These are phyloP conservation scores for Ilyonectria mors-panacis DNA, from an alignment of 2,329 filamentous ascomycete species.

Conservation along the genomic window DNA sequence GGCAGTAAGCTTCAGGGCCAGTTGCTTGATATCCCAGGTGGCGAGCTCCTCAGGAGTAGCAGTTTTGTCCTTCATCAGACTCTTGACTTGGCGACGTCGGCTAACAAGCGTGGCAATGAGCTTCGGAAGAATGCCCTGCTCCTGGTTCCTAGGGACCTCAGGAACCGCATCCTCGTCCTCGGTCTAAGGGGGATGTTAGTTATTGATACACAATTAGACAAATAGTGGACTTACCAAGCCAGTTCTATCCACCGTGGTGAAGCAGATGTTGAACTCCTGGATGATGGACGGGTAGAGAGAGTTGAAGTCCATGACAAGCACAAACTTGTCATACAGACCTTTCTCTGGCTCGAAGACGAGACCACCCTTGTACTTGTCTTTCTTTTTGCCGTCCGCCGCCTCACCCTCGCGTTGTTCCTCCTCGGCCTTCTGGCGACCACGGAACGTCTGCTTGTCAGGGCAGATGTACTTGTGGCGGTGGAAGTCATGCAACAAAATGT, in stretches of 20 bases:
- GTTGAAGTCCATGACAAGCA: conserved; percentile 99
- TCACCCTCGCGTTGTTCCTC: conserved; percentile 80
- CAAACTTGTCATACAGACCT: conserved; percentile 97
- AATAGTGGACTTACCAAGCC: conserved; percentile 70
- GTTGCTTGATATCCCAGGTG: conserved; percentile 98
- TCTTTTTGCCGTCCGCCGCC: conserved; percentile 87
- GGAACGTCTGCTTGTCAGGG: conserved; percentile 92
- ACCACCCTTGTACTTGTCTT: conserved; percentile 99
- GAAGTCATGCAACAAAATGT: conserved; percentile 98
- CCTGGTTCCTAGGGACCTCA: conserved; percentile 83
- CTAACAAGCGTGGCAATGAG: conserved; percentile 94
- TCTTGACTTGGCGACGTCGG: conserved; percentile 92
- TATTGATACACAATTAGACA: not conserved
- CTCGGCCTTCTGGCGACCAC: conserved; percentile 79
- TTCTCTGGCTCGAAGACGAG: conserved; percentile 98
- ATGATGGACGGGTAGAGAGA: conserved; percentile 98
- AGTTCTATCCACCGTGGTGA: conserved; percentile 92
- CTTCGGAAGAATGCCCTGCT: conserved; percentile 87
- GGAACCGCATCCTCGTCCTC: conserved; percentile 91
- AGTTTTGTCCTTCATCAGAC: conserved; percentile 93
- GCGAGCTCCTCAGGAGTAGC: conserved; percentile 89
- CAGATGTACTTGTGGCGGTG: conserved; percentile 98
- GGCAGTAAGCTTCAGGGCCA: conserved; percentile 95
- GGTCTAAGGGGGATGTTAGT: conserved; percentile 52
- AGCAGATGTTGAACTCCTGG: conserved; percentile 99